These are phyloP conservation scores for Setomelanomma holmii DNA, from an alignment of 2,329 filamentous ascomycete species.

Conservation along the genomic window DNA sequence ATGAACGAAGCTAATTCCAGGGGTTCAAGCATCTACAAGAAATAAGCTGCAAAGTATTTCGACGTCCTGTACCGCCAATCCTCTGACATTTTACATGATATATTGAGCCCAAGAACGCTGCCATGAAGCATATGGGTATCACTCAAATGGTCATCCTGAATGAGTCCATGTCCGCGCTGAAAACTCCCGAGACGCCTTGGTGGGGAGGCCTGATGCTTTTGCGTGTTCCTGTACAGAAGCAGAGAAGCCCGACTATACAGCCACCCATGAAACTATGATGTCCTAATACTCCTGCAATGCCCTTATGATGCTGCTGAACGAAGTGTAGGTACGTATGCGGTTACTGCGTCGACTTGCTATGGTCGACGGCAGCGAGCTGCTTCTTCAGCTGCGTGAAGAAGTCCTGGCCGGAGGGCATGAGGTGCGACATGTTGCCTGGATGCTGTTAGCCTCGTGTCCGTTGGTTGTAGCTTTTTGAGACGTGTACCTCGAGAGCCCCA, in stretches of 20 bases:
- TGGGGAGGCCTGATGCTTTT: constrained; percentile 23
- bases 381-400: constrained; percentile 57
- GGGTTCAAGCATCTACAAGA: constrained; percentile 3
- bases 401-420: constrained; percentile 54
- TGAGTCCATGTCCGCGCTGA: constrained; percentile 8
- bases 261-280: constrained; percentile 22
- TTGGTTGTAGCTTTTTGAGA: no score
- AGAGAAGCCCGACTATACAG: constrained; percentile 17
- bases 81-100: neutral
- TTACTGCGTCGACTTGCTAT: constrained; percentile 41
- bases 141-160: constrained; percentile 23
- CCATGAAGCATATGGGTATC: constrained; percentile 37
- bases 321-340: constrained; percentile 23
- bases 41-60: neutral
- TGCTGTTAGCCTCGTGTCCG: constrained; percentile 16
- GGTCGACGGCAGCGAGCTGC: constrained; percentile 52
- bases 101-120: constrained; percentile 16
- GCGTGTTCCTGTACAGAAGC: constrained; percentile 21
- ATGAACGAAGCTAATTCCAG: neutral
- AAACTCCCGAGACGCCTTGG: constrained; percentile 38
- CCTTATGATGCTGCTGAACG: constrained; percentile 44
- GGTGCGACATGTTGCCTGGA: constrained; percentile 45
- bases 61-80: neutral
- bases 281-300: constrained; percentile 46
- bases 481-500: constrained; percentile 52